phyloP scores from a whole-genome alignment of 1,139 yeast genomes.

The Cylindricascospora bacillispora region DNA sequence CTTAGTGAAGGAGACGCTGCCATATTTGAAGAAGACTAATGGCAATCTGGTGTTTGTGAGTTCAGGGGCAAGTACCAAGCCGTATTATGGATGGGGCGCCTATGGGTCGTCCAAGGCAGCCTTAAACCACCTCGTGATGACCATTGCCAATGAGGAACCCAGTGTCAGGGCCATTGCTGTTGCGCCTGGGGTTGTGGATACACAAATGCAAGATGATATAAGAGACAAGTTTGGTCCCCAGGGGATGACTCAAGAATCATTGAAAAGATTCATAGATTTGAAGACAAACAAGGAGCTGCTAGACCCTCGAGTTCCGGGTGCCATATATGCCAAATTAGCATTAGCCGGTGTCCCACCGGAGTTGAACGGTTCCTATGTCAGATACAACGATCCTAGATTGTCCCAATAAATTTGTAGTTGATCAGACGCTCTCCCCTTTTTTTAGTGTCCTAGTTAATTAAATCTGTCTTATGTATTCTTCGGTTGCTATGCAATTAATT shows the following conservation, averaged over 20 bases:
- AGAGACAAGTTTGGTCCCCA: conserved; percentile 40
- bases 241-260: conserved; percentile 45
- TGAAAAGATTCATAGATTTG: conserved; percentile 47
- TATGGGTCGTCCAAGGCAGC: conserved; percentile 90
- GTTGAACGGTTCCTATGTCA: conserved; percentile 50
- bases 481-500: not conserved
- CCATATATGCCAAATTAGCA: conserved; percentile 54
- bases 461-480: not conserved
- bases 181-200: conserved; percentile 91
- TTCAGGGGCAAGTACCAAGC: conserved; percentile 53
- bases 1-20: conserved; percentile 31
- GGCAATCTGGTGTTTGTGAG: conserved; percentile 56
- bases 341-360: conserved; percentile 40
- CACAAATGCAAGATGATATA: conserved; percentile 70
- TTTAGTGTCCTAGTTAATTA: not conserved
- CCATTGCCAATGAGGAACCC: conserved; percentile 57
- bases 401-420: not conserved
- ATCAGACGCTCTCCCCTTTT: not conserved
- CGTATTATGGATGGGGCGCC: conserved; percentile 64
- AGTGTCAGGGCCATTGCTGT: conserved; percentile 46
- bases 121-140: conserved; percentile 54
- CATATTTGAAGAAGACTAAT: conserved; percentile 8
- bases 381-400: conserved; percentile 37
- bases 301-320: conserved; percentile 58
- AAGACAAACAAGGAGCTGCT: conserved; percentile 44